These are phyloP conservation scores for Calvatia gigantea DNA, from an alignment of 768 basidiomycete species.

Conservation along the genomic window DNA sequence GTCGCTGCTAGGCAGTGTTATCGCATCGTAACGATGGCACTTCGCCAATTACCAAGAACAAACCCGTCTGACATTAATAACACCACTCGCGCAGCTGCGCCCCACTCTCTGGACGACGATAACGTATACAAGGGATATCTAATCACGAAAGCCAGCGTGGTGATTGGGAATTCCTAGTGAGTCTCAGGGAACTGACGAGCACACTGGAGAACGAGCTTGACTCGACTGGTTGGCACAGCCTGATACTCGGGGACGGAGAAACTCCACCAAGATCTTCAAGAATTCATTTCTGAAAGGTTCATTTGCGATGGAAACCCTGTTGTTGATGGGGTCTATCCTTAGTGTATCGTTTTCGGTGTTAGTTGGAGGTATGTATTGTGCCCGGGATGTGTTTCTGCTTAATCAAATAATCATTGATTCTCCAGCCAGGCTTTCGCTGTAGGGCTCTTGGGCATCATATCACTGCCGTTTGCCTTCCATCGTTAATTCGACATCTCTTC, in stretches of 20 bases:
- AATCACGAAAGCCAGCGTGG: slow-evolving; percentile 29
- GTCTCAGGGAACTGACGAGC: too few relatives aligned
- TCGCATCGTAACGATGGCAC: slow-evolving; percentile 10
- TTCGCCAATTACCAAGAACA: not conserved
- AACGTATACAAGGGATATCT: slow-evolving; percentile 32
- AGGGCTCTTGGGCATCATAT: slow-evolving; percentile 9
- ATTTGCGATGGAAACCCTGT: slow-evolving; percentile 1
- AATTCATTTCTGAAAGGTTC: slow-evolving; percentile 7
- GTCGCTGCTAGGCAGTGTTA: slow-evolving; percentile 14
- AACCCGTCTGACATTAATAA: not conserved
- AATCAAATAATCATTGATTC: not conserved
- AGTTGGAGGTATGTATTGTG: not conserved
- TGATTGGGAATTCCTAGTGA: slow-evolving; percentile 21
- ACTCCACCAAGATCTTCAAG: not conserved
- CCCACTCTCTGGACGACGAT: slow-evolving; percentile 20
- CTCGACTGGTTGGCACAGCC: not conserved
- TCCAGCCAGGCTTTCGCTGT: slow-evolving; percentile 14
- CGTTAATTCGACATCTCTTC: slow-evolving; percentile 5
- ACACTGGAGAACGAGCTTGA: not conserved
- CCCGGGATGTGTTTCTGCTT: not conserved
- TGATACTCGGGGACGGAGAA: slow-evolving; percentile 1
- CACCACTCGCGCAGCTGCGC: slow-evolving; percentile 12
- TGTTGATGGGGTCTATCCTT: not conserved
- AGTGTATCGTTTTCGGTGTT: not conserved
- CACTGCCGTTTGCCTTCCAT: slow-evolving; percentile 12